Conservation (phyloP, 345 rosid species). For the Odontarrhena argentea region DNA sequence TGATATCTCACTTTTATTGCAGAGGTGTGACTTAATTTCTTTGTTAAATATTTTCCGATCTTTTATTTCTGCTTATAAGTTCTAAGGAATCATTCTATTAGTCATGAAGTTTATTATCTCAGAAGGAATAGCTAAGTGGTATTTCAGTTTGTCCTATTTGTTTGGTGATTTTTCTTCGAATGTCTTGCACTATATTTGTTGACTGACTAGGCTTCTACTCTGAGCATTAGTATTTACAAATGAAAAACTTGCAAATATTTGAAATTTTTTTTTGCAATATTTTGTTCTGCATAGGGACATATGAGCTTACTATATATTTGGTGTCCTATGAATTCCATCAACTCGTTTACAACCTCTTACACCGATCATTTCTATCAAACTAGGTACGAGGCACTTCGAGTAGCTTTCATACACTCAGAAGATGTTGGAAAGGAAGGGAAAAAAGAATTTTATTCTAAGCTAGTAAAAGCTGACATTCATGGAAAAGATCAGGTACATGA, state of each 20-base stretch:
- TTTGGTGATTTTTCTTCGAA: constrained; percentile 5
- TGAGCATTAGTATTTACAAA: constrained; percentile 8
- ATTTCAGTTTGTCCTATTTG: constrained; percentile 22
- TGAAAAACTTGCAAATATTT: constrained; percentile 24
- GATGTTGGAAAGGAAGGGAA: constrained; percentile 68
- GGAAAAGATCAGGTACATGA: constrained; percentile 95
- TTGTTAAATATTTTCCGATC: background rate
- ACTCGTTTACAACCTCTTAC: constrained; percentile 17
- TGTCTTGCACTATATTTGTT: constrained; percentile 12
- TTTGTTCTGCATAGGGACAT: constrained; percentile 7
- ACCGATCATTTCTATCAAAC: background rate
- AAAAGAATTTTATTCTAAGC: constrained; percentile 79
- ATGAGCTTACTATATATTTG: constrained; percentile 9
- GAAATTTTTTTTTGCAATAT: background rate
- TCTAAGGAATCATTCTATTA: constrained; percentile 17
- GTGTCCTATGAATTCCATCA: background rate
- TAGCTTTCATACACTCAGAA: constrained; percentile 93
- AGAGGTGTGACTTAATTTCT: constrained; percentile 52
- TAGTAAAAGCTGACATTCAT: constrained; percentile 93
- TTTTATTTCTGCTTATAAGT: constrained; percentile 18
- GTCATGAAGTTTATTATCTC: constrained; percentile 18
- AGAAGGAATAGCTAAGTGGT: constrained; percentile 21
- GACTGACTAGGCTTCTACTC: constrained; percentile 3
- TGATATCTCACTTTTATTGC: constrained; percentile 89
- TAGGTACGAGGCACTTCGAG: constrained; percentile 97